Evolutionary conservation across 257 asterid genomes (phyloP).

Genomic region (Datura wrightii): DNA sequence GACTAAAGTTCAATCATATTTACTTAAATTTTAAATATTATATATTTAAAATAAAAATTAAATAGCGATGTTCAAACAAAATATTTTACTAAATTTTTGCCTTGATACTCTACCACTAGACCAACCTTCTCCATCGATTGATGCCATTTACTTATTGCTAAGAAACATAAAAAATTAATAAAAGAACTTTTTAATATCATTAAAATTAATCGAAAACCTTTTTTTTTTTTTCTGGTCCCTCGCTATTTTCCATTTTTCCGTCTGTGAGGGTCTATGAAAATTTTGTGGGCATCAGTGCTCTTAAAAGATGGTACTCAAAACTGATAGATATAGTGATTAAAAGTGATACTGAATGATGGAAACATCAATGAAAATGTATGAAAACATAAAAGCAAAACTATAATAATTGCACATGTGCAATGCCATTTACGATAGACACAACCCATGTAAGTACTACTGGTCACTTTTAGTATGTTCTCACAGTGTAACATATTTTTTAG

Average conservation of each 20-base stretch:
- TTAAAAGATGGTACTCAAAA: background rate
- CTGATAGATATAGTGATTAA: background rate
- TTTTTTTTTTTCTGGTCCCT: background rate
- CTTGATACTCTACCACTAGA: background rate
- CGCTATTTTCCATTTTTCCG: background rate
- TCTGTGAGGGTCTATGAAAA: background rate
- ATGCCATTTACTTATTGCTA: background rate
- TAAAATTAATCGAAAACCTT: background rate
- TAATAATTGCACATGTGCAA: slow-evolving; percentile 24
- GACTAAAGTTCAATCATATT: no score
- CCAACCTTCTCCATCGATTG: background rate
- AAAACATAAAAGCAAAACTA: slow-evolving; percentile 6
- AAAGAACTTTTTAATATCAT: background rate
- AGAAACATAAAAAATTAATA: background rate
- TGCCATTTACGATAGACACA: slow-evolving; percentile 7
- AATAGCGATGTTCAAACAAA: background rate
- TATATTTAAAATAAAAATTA: background rate
- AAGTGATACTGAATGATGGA: background rate
- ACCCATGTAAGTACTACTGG: slow-evolving; percentile 1
- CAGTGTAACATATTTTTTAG: background rate
- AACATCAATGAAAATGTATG: background rate
- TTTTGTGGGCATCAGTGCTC: background rate
- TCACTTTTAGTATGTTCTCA: background rate
- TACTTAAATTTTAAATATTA: background rate
- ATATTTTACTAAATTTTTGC: background rate